Evolutionary conservation across 1,284 basidiomycete species (phyloP).

Genomic region (Cryptococcus sp.): DNA sequence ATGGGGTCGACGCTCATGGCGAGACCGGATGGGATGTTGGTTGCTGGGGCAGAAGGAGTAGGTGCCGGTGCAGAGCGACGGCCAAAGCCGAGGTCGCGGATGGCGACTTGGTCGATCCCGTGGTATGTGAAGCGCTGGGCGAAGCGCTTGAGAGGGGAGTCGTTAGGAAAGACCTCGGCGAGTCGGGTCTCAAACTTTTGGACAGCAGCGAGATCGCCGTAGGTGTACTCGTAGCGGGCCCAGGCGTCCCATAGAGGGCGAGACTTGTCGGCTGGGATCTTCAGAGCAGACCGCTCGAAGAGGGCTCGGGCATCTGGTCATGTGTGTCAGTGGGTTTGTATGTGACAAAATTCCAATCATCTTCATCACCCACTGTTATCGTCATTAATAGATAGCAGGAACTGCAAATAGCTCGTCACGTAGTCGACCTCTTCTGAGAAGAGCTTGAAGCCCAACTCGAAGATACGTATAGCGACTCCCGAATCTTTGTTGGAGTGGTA

Average conservation of each 20-base stretch:
- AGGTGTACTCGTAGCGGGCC: slow-evolving; percentile 93
- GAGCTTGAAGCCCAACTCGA: slow-evolving; percentile 85
- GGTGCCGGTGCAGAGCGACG: neutral
- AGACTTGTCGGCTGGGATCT: slow-evolving; percentile 73
- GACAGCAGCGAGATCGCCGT: slow-evolving; percentile 84
- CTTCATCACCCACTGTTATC: slow-evolving; percentile 69
- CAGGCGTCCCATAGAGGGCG: slow-evolving; percentile 91
- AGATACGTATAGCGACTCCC: slow-evolving; percentile 82
- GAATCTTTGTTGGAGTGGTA: slow-evolving; percentile 89
- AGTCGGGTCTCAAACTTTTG: slow-evolving; percentile 86
- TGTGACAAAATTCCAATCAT: neutral
- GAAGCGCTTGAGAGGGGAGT: slow-evolving; percentile 85
- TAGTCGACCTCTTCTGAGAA: slow-evolving; percentile 82
- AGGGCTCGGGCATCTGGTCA: slow-evolving; percentile 83
- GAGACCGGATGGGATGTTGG: neutral
- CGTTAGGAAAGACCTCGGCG: slow-evolving; percentile 79
- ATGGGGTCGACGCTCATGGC: neutral
- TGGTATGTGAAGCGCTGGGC: slow-evolving; percentile 86
- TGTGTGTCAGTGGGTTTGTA: neutral
- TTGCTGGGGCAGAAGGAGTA: neutral
- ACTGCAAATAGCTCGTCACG: slow-evolving; percentile 83
- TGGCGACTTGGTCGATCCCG: slow-evolving; percentile 81
- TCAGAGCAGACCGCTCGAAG: slow-evolving; percentile 72
- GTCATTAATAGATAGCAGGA: slow-evolving; percentile 92
- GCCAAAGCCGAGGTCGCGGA: slow-evolving; percentile 79